phyloP scores from a whole-genome alignment of 1,284 basidiomycete genomes.

The Tausonia pullulans region DNA sequence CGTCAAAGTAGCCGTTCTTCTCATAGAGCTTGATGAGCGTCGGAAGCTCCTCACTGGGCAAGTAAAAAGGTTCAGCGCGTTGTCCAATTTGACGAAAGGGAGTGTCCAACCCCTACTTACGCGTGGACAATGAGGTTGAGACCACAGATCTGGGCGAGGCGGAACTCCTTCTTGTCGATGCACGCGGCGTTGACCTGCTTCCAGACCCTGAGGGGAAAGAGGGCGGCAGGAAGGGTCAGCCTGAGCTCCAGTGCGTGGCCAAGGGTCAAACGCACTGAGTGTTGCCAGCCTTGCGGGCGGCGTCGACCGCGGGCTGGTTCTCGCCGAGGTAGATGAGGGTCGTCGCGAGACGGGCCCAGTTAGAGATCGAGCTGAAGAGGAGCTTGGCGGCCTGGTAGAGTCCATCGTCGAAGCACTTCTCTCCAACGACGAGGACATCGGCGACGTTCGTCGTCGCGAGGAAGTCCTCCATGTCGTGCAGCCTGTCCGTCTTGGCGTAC shows the following conservation, averaged over 20 bases:
- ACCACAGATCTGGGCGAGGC: constrained; percentile 95
- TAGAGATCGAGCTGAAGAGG: constrained; percentile 91
- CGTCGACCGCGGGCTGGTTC: constrained; percentile 96
- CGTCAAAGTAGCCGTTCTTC: constrained; percentile 84
- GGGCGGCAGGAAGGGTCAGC: constrained; percentile 15
- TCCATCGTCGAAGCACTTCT: constrained; percentile 98
- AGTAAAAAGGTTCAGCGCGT: not conserved
- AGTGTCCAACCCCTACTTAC: constrained; percentile 43
- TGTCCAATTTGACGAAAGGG: not conserved
- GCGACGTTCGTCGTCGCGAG: constrained; percentile 97
- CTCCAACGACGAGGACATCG: constrained; percentile 88
- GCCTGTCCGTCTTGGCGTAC: constrained; percentile 90
- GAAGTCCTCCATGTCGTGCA: constrained; percentile 99
- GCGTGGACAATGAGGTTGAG: constrained; percentile 90
- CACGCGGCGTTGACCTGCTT: constrained; percentile 99
- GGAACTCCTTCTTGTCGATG: constrained; percentile 94
- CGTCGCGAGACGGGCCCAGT: constrained; percentile 95
- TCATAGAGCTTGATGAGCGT: constrained; percentile 79
- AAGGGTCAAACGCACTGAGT: constrained; percentile 59
- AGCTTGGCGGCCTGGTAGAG: constrained; percentile 95
- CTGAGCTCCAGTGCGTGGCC: not conserved
- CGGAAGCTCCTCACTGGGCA: constrained; percentile 66
- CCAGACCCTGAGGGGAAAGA: constrained; percentile 65
- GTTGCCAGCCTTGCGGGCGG: constrained; percentile 96
- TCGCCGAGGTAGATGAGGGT: constrained; percentile 98